Conservation (phyloP, 2,329 filamentous ascomycete species). For the Nemania sp. region DNA sequence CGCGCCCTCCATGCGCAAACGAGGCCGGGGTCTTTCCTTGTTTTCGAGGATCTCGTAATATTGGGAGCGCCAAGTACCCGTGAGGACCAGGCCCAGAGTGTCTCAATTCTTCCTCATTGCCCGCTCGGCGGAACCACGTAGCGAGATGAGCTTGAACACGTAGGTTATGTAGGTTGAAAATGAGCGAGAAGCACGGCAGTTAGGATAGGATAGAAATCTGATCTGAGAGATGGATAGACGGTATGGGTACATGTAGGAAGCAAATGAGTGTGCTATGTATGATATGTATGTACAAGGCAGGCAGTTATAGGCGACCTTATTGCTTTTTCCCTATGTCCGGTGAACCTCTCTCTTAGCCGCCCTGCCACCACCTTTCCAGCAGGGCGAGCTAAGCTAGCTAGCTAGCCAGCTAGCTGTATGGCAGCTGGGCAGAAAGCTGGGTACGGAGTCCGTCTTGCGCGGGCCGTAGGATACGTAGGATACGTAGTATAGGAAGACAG, state of each 20-base stretch:
- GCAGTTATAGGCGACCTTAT: not conserved
- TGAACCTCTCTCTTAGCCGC: not conserved
- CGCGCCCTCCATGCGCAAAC: not conserved
- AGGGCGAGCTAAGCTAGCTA: not conserved
- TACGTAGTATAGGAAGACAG: not conserved
- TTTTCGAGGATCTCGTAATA: not conserved
- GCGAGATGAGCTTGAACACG: not conserved
- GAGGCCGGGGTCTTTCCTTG: not conserved
- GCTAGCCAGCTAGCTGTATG: not conserved
- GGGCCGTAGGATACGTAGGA: not conserved
- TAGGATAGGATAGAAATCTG: not conserved
- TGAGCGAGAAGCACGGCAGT: slow-evolving; percentile 6
- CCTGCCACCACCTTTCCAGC: not conserved
- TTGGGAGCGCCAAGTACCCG: not conserved
- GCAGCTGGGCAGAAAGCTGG: not conserved
- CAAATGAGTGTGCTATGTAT: not conserved
- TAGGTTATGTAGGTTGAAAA: not conserved
- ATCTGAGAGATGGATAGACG: slow-evolving; percentile 2
- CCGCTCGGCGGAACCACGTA: not conserved
- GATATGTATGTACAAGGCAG: not conserved
- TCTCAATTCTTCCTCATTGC: not conserved
- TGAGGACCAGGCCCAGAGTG: not conserved
- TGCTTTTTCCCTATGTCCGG: slow-evolving; percentile 1
- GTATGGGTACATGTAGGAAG: not conserved
- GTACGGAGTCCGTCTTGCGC: not conserved